Base-by-base conservation (phyloP, 306 rosid species). In the Astragalus membranaceus region DNA sequence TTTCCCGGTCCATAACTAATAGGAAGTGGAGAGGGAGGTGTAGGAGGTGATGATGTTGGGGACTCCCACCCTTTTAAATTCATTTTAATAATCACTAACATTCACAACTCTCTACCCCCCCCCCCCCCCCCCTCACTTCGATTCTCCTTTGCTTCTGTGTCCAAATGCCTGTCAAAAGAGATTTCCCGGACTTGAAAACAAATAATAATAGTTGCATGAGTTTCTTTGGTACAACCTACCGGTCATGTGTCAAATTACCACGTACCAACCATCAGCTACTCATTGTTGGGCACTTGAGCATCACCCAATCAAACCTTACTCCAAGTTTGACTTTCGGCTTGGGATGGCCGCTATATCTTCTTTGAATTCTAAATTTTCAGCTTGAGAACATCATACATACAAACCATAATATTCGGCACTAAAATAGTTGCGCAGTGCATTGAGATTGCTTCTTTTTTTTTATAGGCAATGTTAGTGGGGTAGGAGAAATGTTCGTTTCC, bases 21-120 rank as follows among this genome's bases (percentile, higher is more conserved):
- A 41, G 92, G 95, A 69, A 91, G 91, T 8, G 97, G 92, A 1
- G 95, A 88, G 36, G 95, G 89, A 78, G 95, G 97, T 46, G 97
- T 84, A 6, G 92, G 92, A 73, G 95, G 95, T 63, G 97, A 91
- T 51, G 91, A 86, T 64, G 88, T 58, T 69, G 91, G 81, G 79
- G 89, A 88, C 7, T 68, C 72, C 70, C 46, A 5, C 20, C 12
- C 64, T n/a, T n/a, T n/a, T 6, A 51, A 39, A 48, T 53, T 77
- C 78, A 67, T 82, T 69, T 52, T 35, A 59, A 44, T 15, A 48
- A 60, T 15, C 66, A 60, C 11, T 11, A 63, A 8, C 69, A 75
- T 42, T 52, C 71, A 69, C 62, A 36, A 62, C 56, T 42, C 71
- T 63, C 14, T 58, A 39, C 44, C 39, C 26, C n/a, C 44, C 39